A percentile compares a stretch with the other conserved stretches of the same genome.
These are phyloP conservation scores for Pleurotus giganteus DNA, from an alignment of 768 basidiomycete genomes.

Conservation along the genomic window DNA sequence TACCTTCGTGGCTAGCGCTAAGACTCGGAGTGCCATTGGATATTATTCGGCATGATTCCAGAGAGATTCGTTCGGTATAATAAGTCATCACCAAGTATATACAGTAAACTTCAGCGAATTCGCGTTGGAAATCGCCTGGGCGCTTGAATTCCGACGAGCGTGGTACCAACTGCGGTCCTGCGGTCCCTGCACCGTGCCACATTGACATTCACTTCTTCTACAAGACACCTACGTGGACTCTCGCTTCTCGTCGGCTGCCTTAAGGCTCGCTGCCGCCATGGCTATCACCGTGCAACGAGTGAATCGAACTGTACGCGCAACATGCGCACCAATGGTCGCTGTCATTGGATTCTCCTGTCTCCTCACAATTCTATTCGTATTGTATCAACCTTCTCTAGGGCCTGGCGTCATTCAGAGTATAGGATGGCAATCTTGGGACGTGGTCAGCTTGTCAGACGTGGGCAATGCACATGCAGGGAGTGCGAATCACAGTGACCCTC, in stretches of 20 bases:
- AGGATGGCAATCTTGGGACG: constrained; percentile 90
- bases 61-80: too few species aligned
- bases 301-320: constrained; percentile 50
- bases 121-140: too few species aligned
- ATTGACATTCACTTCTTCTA: neutral
- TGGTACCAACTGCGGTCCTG: too few species aligned
- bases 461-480: constrained; percentile 5
- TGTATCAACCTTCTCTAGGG: constrained; percentile 76
- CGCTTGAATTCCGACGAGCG: too few species aligned
- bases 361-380: constrained; percentile 74
- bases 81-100: too few species aligned
- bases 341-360: constrained; percentile 67
- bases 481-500: constrained; percentile 11
- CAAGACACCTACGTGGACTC: neutral
- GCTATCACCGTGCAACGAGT: constrained; percentile 37
- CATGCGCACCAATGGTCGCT: constrained; percentile 57
- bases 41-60: too few species aligned
- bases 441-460: constrained; percentile 36
- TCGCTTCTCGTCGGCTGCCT: constrained; percentile 2
- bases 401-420: constrained; percentile 70
- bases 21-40: too few species aligned
- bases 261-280: constrained; percentile 28
- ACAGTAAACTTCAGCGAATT: too few species aligned
- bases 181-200: too few species aligned
- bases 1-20: too few species aligned